Percentiles rank a stretch among this genome's conserved stretches.
These are phyloP conservation scores for Calonectria naviculata DNA, from an alignment of 2,329 filamentous ascomycete genomes.

Conservation along the genomic window DNA sequence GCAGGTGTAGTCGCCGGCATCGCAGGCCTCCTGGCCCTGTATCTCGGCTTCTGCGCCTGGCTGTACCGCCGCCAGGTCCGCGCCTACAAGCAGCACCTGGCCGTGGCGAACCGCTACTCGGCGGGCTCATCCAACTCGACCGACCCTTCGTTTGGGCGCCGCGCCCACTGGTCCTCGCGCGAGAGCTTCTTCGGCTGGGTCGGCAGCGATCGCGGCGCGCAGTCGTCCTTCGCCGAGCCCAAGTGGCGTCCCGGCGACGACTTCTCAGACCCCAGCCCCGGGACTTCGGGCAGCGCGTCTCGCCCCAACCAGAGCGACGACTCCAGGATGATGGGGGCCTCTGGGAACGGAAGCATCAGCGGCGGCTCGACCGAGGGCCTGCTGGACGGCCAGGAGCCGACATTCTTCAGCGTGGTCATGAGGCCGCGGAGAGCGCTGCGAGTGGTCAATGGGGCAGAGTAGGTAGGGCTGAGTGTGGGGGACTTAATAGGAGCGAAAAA, in stretches of 20 bases:
- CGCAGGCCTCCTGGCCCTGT: slow-evolving; percentile 69
- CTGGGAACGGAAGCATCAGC: slow-evolving; percentile 36
- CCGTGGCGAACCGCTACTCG: slow-evolving; percentile 69
- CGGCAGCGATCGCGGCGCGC: slow-evolving; percentile 38
- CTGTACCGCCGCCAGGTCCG: slow-evolving; percentile 77
- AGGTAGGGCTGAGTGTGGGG: not conserved
- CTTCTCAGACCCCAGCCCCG: slow-evolving; percentile 32
- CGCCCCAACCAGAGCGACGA: slow-evolving; percentile 39
- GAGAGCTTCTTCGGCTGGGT: slow-evolving; percentile 47
- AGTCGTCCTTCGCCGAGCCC: slow-evolving; percentile 39
- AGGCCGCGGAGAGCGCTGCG: slow-evolving; percentile 75
- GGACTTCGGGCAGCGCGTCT: slow-evolving; percentile 37
- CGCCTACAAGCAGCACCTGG: slow-evolving; percentile 77
- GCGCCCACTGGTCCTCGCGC: slow-evolving; percentile 28
- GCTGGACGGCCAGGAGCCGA: slow-evolving; percentile 72
- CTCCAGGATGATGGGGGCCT: slow-evolving; percentile 28
- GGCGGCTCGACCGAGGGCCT: slow-evolving; percentile 61
- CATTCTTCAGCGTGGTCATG: slow-evolving; percentile 76
- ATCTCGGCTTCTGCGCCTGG: slow-evolving; percentile 79
- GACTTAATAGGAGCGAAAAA: not conserved
- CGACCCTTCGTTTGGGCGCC: slow-evolving; percentile 31
- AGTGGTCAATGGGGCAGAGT: slow-evolving; percentile 69
- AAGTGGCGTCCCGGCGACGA: slow-evolving; percentile 42
- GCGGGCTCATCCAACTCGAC: slow-evolving; percentile 52
- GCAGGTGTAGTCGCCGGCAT: slow-evolving; percentile 72